phyloP scores from a whole-genome alignment of 1,284 basidiomycete species.

The Golubevia pallescens region DNA sequence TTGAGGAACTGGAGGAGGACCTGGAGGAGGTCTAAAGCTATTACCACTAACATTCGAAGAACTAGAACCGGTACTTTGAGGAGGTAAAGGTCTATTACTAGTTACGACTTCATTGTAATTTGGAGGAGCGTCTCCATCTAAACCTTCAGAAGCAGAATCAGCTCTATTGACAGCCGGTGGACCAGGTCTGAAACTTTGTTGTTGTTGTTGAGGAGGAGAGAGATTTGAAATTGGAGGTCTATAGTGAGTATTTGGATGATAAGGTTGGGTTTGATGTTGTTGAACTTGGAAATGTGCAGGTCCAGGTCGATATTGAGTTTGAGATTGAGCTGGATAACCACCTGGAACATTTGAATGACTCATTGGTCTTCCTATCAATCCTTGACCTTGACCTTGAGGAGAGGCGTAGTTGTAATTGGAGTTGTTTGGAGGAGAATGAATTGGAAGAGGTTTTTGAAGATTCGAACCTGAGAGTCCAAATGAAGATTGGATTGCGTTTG shows the following conservation, averaged over 20 bases:
- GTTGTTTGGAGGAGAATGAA: too few species aligned
- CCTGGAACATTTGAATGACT: too few species aligned
- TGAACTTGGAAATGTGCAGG: background rate
- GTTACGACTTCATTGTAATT: background rate
- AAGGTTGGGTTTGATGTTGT: background rate
- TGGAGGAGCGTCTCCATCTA: background rate
- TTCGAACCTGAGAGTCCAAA: conserved; percentile 26
- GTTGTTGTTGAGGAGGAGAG: too few species aligned
- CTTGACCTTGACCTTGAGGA: too few species aligned
- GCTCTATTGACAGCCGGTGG: background rate
- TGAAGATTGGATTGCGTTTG: conserved; percentile 7
- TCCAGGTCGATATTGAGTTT: background rate
- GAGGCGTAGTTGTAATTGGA: too few species aligned
- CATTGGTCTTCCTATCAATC: too few species aligned
- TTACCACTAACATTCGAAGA: background rate
- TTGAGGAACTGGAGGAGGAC: background rate
- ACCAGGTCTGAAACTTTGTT: background rate
- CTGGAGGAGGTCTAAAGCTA: background rate
- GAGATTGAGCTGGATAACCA: too few species aligned
- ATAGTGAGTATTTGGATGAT: background rate
- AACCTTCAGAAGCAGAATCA: background rate
- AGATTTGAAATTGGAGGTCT: background rate
- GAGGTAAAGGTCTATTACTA: background rate
- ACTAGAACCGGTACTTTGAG: background rate
- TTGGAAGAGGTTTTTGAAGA: too few species aligned